Conservation (phyloP, 495 filamentous ascomycete species). For the Xylaria nigripes region DNA sequence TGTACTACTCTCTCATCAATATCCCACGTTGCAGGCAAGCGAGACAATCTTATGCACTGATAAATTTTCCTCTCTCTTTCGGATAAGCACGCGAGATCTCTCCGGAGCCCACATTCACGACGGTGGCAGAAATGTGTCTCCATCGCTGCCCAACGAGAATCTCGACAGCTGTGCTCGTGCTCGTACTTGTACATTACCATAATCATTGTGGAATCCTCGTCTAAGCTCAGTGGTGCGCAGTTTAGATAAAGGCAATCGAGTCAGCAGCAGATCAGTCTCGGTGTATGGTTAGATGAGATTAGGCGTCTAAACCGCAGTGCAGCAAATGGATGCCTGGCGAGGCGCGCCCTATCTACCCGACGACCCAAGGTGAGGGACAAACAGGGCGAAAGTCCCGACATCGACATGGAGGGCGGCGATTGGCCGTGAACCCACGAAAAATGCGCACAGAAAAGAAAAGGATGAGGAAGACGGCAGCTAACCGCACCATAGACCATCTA, state of each 20-base stretch:
- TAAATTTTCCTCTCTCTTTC: neutral
- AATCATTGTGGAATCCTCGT: neutral
- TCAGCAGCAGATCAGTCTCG: constrained; percentile 1
- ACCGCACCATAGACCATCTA: neutral
- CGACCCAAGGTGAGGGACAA: constrained; percentile 11
- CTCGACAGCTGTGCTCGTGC: neutral
- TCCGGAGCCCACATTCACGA: neutral
- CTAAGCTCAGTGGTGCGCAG: no score
- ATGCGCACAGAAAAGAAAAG: constrained; percentile 11
- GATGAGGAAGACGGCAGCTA: constrained; percentile 14
- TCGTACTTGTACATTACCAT: neutral
- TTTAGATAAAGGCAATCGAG: neutral
- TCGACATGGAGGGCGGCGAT: constrained; percentile 7
- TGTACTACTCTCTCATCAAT: neutral
- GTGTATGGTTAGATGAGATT: constrained; percentile 1
- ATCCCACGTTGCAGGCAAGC: neutral
- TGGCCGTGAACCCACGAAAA: neutral
- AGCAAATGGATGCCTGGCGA: neutral
- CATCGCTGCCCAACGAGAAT: neutral
- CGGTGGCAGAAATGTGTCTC: neutral
- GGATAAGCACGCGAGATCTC: neutral
- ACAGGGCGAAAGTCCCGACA: constrained; percentile 17
- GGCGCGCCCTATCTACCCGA: neutral
- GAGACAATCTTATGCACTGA: neutral
- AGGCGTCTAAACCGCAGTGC: neutral